Base-by-base conservation (phyloP, 2,329 filamentous ascomycete species). In the Exophiala dermatitidis region DNA sequence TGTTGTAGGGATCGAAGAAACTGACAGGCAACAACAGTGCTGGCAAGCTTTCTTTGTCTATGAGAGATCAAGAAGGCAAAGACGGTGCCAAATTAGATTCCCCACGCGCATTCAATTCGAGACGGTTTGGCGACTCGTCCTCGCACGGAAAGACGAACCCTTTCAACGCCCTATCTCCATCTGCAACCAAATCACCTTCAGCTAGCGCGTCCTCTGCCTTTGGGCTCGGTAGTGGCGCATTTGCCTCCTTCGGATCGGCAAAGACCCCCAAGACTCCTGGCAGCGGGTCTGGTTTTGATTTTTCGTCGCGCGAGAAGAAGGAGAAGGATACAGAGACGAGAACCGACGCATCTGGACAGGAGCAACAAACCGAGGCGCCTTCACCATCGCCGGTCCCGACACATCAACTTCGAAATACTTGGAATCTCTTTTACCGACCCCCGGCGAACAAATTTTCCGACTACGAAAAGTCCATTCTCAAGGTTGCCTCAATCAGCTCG, bases 381-480 rank as follows among this genome's bases (percentile, higher is more conserved):
- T 65, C 67, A 46, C 60, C 63, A 33, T 56, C 67, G 9, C 63
- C 67, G 19, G 19, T 19, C 30, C 62, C 61, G 33, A 68, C 72
- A 53, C 82, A 86, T 67, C 78, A 80, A 56, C 77, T 97, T 64
- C 90, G 87, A 72, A 84, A 89, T 70, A 85, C 84, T 59, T 98
- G 93, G 93, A 85, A 95, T 33, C 89, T 97, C 69, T 97, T 93
- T 90, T 98, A 94, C 72, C 83, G 93, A 55, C 93, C 93, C 37
- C 93, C 93, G 46, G 57, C 57, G 30, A 90, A 89, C 62, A 98
- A 98, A 74, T 93, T 91, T 61, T 91, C 93, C 66, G 91, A 97
- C 71, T 98, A 98, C 70, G 93, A 98, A 71, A 95, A 97, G 72
- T 97, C 91, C 4, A 84, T 95, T 57, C 86, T 93, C 65, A 82